Conservation (phyloP, 805 yeast genomes). For the Saccharomyces cerevisiae region DNA sequence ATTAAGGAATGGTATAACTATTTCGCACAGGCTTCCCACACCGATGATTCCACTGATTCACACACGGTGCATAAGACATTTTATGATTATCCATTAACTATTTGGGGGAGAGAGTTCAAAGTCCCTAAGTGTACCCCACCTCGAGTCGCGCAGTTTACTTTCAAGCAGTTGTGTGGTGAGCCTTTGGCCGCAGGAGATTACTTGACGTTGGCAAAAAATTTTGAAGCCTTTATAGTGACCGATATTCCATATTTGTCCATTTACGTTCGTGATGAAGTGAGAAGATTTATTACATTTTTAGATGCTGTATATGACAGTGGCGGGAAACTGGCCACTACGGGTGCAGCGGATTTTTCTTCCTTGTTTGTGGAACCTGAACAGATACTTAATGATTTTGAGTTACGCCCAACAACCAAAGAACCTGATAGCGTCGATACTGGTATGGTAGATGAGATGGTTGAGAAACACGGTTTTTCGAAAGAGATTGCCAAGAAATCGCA, state of each 20-base stretch:
- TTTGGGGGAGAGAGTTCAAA: slow-evolving; percentile 81
- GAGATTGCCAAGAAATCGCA: slow-evolving; percentile 61
- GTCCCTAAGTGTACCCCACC: slow-evolving; percentile 76
- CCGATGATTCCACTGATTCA: slow-evolving; percentile 13
- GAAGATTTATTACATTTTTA: slow-evolving; percentile 87
- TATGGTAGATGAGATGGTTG: slow-evolving; percentile 51
- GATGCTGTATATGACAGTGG: slow-evolving; percentile 94
- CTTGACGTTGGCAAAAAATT: slow-evolving; percentile 67
- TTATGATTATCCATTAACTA: slow-evolving; percentile 35
- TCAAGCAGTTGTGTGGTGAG: slow-evolving; percentile 75
- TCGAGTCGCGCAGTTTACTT: slow-evolving; percentile 81
- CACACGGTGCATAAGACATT: slow-evolving; percentile 12
- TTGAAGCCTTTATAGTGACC: slow-evolving; percentile 74
- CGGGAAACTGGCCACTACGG: slow-evolving; percentile 80
- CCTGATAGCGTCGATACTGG: slow-evolving; percentile 24
- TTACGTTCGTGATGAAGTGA: slow-evolving; percentile 70
- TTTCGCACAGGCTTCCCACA: slow-evolving; percentile 49
- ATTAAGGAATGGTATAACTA: slow-evolving; percentile 69
- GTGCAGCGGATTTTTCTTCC: slow-evolving; percentile 75
- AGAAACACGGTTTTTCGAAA: slow-evolving; percentile 69
- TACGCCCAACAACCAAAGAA: slow-evolving; percentile 11
- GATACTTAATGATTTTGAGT: slow-evolving; percentile 33
- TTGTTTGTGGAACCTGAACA: slow-evolving; percentile 79
- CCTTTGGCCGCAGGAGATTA: slow-evolving; percentile 94
- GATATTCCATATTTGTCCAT: slow-evolving; percentile 84